Evolutionary conservation across 2,329 filamentous ascomycete genomes (phyloP), one percentile per base, ranked within the genome.

Genomic region (Xylariaceae sp.): DNA sequence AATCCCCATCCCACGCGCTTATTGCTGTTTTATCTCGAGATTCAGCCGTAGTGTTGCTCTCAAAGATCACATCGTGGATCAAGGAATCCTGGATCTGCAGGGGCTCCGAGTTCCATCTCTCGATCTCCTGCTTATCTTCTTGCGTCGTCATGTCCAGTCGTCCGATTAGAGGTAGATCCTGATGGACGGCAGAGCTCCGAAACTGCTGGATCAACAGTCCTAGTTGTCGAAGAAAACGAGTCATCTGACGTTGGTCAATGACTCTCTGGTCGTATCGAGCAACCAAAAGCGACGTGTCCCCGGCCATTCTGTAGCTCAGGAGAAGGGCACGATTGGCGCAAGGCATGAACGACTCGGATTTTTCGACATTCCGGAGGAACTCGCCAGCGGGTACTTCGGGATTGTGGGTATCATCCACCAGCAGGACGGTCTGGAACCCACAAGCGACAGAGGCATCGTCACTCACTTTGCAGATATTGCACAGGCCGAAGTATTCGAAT

Each of bases 241-340:
- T 22, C 37, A 44, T 41, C 20, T 48, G 41, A 42, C 8, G 32
- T 2, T 19, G 22, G 22, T 44, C 41, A 8, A 48, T 14, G 21
- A 44, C 37, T 6, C 33, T 42, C 16, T 27, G 23, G 38, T 48
- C 45, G 20, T 48, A 48, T 33, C 21, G 37, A 37, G 45, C 45
- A 11, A 25, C 35, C 22, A 48, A 12, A 33, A 38, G 36, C 33
- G 33, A 40, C 4, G 45, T 40, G 7, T 44, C 20, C n/a, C 43
- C 25, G 5, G 21, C 12, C 32, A 48, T 48, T 6, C 29, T 22
- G 14, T 41, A 48, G 8, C 27, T n/a, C 7, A 48, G 41, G 14
- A 48, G 27, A 34, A 48, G 45, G n/a, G 45, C 45, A 11, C 45
- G 45, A 17, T 48, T 10, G 23, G 22, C 41, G 25, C 20, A 48